A percentile compares a stretch with the other conserved stretches of the same genome.
phyloP scores from a whole-genome alignment of 257 asterid species.

The Gentiana straminea region DNA sequence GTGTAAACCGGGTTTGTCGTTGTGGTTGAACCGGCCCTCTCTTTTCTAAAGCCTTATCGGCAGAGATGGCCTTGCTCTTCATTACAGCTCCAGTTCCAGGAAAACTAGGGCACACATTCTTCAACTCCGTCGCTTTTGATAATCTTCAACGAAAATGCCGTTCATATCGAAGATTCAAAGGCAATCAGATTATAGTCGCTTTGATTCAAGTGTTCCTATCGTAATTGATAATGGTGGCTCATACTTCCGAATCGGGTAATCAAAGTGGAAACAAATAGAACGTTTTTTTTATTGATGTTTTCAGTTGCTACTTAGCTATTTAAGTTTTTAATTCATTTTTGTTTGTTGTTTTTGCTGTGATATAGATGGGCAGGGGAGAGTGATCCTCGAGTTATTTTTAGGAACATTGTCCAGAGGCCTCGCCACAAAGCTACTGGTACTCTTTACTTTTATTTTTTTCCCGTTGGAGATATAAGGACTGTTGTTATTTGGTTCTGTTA shows the following conservation, averaged over 20 bases:
- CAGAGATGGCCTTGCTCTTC: too few species aligned
- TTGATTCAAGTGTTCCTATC: slow-evolving; percentile 61
- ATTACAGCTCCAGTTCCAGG: not conserved
- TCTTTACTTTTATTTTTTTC: not conserved
- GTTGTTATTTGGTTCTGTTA: too few species aligned
- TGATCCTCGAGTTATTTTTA: slow-evolving; percentile 85
- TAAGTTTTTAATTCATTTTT: not conserved
- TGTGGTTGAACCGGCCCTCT: slow-evolving; percentile 6
- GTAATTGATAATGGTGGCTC: slow-evolving; percentile 97
- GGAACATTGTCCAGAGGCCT: slow-evolving; percentile 96
- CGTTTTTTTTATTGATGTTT: not conserved
- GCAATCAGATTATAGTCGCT: slow-evolving; percentile 66
- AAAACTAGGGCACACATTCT: slow-evolving; percentile 3
- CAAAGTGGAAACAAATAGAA: slow-evolving; percentile 16
- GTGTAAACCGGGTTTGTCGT: not conserved
- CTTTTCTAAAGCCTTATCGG: too few species aligned
- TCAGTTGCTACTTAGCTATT: not conserved
- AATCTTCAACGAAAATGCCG: slow-evolving; percentile 44
- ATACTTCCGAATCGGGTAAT: slow-evolving; percentile 87
- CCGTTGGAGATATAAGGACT: too few species aligned
- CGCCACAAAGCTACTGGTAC: slow-evolving; percentile 91
- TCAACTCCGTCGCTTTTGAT: not conserved
- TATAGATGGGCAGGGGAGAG: slow-evolving; percentile 93
- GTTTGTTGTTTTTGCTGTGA: not conserved
- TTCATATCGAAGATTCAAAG: slow-evolving; percentile 64